phyloP scores from a whole-genome alignment of 2,329 filamentous ascomycete genomes.

The Esteya vermicola region DNA sequence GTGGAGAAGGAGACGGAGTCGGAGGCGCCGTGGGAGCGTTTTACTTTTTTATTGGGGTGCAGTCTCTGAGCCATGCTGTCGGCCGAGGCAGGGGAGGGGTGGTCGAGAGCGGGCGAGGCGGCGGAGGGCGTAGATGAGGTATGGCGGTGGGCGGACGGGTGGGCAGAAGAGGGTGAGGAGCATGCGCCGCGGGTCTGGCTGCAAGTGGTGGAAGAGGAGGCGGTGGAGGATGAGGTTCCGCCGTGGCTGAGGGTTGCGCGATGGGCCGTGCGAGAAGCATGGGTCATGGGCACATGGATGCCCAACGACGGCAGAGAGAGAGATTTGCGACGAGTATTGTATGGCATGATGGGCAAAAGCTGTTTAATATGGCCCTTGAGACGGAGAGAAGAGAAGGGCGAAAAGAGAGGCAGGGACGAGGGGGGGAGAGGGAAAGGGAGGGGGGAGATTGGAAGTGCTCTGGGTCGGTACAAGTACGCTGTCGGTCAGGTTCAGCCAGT shows the following conservation, averaged over 20 bases:
- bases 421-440: neutral
- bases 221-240: neutral
- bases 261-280: conserved; percentile 41
- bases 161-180: neutral
- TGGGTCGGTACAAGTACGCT: too few relatives aligned
- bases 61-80: too few relatives aligned
- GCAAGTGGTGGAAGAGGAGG: conserved; percentile 4
- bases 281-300: conserved; percentile 65
- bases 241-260: conserved; percentile 19
- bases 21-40: conserved; percentile 53
- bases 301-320: conserved; percentile 84
- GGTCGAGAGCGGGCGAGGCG: conserved; percentile 14
- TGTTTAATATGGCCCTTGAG: neutral
- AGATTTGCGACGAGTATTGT: conserved; percentile 95
- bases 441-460: too few relatives aligned
- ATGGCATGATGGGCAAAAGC: conserved; percentile 52
- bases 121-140: conserved; percentile 15
- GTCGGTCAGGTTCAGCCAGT: too few relatives aligned
- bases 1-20: conserved; percentile 12
- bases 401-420: neutral
- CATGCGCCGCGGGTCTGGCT: conserved; percentile 5
- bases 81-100: conserved; percentile 12
- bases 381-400: neutral
- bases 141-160: conserved; percentile 2
- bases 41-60: conserved; percentile 52